Evolutionary conservation across 1,284 basidiomycete species (phyloP), one percentile per base, ranked within the genome.

Genomic region (Somion occarium): DNA sequence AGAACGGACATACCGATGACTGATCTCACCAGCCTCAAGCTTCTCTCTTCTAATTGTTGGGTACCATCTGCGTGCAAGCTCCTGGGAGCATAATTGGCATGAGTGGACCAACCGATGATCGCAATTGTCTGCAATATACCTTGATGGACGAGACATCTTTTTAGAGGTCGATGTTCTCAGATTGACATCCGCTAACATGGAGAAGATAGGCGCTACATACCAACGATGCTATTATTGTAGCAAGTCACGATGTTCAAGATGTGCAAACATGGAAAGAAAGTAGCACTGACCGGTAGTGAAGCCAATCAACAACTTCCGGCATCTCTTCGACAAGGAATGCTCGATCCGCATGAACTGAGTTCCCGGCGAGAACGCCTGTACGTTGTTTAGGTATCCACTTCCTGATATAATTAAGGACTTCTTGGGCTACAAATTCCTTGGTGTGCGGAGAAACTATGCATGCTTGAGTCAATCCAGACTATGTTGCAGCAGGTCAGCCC

Each of bases 121-220:
- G 30, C 30, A 34, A 34, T 34, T 34, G 7, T 34, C 15, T 34
- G 22, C 37, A 30, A 38, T 56, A 44, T 57, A 82, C 89, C 72
- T 93, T 93, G 59, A 93, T 77, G 0, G 85, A 85, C 38, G 88
- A 91, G 30, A 91, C 88, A 55, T 91, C 90, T 85, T n/a, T 38
- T 18, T 25, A 18, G 41, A 49, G 25, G 9, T 23, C 9, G 15
- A n/a, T 24, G 39, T 49, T 49, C 38, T 49, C 46, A 48, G 46
- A 38, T 19, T 15, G 11, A 22, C 22, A 22, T 22, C 46, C 30
- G 20, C 20, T 22, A 49, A 24, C 24, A 13, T 30, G 18, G 22
- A 13, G 26, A 23, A 25, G 5, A 38, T 39, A 27, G n/a, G 1
- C 3, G 51, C 53, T 50, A 53, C 57, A 19, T 43, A 62, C 61